Evolutionary conservation across 768 basidiomycete genomes (phyloP).

Genomic region (Kwoniella dejecticola): DNA sequence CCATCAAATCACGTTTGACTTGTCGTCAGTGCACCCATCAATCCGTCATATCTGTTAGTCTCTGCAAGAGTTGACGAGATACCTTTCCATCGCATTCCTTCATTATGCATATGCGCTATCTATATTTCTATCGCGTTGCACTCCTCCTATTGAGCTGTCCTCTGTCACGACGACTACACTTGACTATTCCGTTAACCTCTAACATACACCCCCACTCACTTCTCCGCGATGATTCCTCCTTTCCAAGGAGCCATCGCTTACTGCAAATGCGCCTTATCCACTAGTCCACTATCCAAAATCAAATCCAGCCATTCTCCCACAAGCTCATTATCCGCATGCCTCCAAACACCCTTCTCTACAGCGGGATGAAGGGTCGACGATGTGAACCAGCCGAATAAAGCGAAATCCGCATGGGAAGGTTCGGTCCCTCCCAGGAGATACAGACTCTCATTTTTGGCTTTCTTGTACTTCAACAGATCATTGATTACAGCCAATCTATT

Average conservation of each 20-base stretch:
- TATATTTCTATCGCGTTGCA: too few relatives aligned
- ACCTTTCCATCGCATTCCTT: too few relatives aligned
- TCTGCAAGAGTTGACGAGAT: too few relatives aligned
- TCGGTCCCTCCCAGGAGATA: slow-evolving; percentile 13
- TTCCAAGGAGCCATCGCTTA: too few relatives aligned
- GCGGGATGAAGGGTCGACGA: slow-evolving; percentile 2
- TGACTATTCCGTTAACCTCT: too few relatives aligned
- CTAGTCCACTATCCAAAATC: slow-evolving; percentile 22
- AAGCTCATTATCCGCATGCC: slow-evolving; percentile 12
- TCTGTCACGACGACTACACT: too few relatives aligned
- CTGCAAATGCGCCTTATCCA: slow-evolving; percentile 12
- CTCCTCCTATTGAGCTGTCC: too few relatives aligned
- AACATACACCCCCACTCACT: too few relatives aligned
- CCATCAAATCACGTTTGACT: neutral
- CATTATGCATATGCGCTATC: too few relatives aligned
- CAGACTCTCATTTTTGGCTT: slow-evolving; percentile 4
- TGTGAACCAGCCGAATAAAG: slow-evolving; percentile 23
- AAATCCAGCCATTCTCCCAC: slow-evolving; percentile 24
- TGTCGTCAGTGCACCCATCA: too few relatives aligned
- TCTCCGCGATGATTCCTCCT: too few relatives aligned
- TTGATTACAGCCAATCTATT: slow-evolving; percentile 10
- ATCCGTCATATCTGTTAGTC: too few relatives aligned
- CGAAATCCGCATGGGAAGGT: slow-evolving; percentile 24
- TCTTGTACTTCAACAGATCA: slow-evolving; percentile 9
- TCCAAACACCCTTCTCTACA: slow-evolving; percentile 24